phyloP scores from a whole-genome alignment of 2,329 filamentous ascomycete genomes.

The Chrysoporthe austroafricana region DNA sequence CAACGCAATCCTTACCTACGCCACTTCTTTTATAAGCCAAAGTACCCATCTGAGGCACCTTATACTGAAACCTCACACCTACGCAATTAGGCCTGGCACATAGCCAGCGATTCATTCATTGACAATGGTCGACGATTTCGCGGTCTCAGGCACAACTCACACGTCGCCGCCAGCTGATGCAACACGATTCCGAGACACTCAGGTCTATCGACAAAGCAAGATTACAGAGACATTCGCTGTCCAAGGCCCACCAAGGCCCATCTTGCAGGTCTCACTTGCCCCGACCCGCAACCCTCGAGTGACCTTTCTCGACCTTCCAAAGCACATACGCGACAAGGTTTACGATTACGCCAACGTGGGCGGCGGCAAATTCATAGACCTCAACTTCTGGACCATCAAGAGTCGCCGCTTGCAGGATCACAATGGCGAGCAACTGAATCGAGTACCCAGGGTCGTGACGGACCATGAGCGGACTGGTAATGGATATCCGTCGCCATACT shows the following conservation, averaged over 20 bases:
- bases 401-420: constrained; percentile 4
- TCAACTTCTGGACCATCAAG: constrained; percentile 8
- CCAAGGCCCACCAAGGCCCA: constrained; percentile 1
- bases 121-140: constrained; percentile 1
- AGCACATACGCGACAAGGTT: background rate
- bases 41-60: no score
- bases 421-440: background rate
- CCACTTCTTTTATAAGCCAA: no score
- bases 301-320: background rate
- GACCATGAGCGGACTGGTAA: background rate
- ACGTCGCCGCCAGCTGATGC: background rate
- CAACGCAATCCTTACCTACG: no score
- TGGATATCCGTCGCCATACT: background rate
- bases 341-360: constrained; percentile 3
- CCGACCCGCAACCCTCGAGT: background rate
- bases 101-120: background rate
- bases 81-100: background rate
- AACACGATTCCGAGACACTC: background rate
- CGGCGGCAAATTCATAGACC: constrained; percentile 4
- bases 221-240: constrained; percentile 1
- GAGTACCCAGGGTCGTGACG: background rate
- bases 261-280: constrained; percentile 5
- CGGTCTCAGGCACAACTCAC: background rate
- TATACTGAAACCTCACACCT: no score
- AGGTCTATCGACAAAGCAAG: constrained; percentile 7